These are phyloP conservation scores for Endotrypanum monterogeii DNA, from an alignment of 208 protist species.

Conservation along the genomic window DNA sequence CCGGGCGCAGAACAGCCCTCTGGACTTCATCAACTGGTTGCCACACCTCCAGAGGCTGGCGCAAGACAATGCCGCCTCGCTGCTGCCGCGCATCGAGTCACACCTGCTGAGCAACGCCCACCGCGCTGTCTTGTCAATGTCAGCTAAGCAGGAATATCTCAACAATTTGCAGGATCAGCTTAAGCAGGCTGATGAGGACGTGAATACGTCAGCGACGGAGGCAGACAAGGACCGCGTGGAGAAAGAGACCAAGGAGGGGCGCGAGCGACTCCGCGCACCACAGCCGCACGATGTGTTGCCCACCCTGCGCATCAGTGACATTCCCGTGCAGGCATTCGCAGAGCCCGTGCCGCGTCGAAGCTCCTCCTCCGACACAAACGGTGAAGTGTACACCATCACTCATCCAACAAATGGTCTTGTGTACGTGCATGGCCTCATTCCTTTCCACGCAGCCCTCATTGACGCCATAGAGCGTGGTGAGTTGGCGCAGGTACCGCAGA, in stretches of 20 bases:
- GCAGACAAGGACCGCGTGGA: slow-evolving; percentile 56
- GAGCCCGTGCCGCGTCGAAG: slow-evolving; percentile 66
- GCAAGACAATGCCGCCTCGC: slow-evolving; percentile 49
- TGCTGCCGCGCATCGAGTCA: slow-evolving; percentile 68
- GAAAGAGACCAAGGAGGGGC: slow-evolving; percentile 65
- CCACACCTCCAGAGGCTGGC: slow-evolving; percentile 69
- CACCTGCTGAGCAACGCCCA: slow-evolving; percentile 79
- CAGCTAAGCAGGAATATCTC: slow-evolving; percentile 69
- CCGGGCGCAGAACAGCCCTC: slow-evolving; percentile 67
- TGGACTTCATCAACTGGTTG: slow-evolving; percentile 90
- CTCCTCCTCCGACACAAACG: slow-evolving; percentile 13
- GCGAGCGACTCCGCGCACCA: slow-evolving; percentile 60
- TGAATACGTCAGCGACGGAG: slow-evolving; percentile 63
- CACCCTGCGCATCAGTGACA: slow-evolving; percentile 78
- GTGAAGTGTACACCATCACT: slow-evolving; percentile 54
- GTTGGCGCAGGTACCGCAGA: slow-evolving; percentile 32
- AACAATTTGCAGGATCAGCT: slow-evolving; percentile 66
- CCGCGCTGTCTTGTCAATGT: slow-evolving; percentile 66
- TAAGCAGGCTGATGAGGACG: slow-evolving; percentile 44
- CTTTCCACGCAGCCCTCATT: slow-evolving; percentile 45
- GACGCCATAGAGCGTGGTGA: slow-evolving; percentile 32
- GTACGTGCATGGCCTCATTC: slow-evolving; percentile 89
- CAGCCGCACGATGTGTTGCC: slow-evolving; percentile 80
- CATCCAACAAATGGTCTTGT: slow-evolving; percentile 88
- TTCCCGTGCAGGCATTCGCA: slow-evolving; percentile 68